These are phyloP conservation scores for Thalassiosira exigua DNA, from an alignment of 352 stramenopile genomes.

Conservation along the genomic window DNA sequence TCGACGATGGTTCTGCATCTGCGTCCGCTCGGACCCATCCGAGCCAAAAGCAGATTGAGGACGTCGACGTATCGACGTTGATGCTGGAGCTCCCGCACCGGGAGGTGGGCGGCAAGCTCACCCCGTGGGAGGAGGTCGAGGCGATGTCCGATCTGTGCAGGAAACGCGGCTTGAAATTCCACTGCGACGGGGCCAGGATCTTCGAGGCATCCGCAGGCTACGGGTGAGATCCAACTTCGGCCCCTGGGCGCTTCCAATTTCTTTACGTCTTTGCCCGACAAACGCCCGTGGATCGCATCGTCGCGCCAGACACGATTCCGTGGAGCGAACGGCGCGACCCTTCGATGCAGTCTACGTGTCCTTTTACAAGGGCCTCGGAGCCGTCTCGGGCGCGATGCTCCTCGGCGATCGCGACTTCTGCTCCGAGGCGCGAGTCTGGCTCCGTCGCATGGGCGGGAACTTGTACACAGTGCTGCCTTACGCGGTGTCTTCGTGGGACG, in stretches of 20 bases:
- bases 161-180: slow-evolving; percentile 64
- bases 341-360: slow-evolving; percentile 85
- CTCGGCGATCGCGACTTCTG: slow-evolving; percentile 75
- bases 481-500: slow-evolving; percentile 70
- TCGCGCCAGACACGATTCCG: slow-evolving; percentile 24
- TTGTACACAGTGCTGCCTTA: slow-evolving; percentile 81
- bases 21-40: slow-evolving; percentile 10
- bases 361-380: slow-evolving; percentile 84
- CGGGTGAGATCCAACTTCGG: slow-evolving; percentile 34
- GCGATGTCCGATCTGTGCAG: slow-evolving; percentile 61
- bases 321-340: slow-evolving; percentile 59
- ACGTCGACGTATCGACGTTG: slow-evolving; percentile 49
- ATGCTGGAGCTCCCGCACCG: slow-evolving; percentile 84
- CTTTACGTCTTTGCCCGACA: too few species aligned
- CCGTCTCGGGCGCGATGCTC: slow-evolving; percentile 79
- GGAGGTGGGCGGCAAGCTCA: slow-evolving; percentile 82
- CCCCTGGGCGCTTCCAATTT: too few species aligned
- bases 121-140: slow-evolving; percentile 74
- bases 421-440: slow-evolving; percentile 73
- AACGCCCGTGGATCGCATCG: too few species aligned
- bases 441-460: slow-evolving; percentile 85
- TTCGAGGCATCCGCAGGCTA: slow-evolving; percentile 76
- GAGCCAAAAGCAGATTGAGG: slow-evolving; percentile 18
- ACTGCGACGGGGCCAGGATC: slow-evolving; percentile 84
- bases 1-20: slow-evolving; percentile 3